Evolutionary conservation across 495 filamentous ascomycete species (phyloP).

Genomic region (Penicillium ochrochloron): DNA sequence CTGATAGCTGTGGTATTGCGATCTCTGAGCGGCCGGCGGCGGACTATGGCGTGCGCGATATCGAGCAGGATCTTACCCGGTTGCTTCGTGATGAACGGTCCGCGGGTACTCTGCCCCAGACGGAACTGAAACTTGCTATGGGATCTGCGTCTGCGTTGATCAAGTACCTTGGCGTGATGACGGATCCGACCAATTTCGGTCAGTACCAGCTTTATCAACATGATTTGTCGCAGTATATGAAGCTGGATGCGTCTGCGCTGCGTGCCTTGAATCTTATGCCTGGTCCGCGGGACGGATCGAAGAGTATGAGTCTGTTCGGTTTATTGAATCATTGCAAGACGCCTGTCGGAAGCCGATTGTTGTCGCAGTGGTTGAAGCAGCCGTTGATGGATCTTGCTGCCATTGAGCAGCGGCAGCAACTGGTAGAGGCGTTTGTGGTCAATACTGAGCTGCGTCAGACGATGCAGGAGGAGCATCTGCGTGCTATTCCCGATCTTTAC

Average conservation of each 20-base stretch:
- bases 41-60: constrained; percentile 90
- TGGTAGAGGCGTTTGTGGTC: constrained; percentile 93
- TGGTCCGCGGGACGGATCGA: constrained; percentile 88
- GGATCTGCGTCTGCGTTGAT: constrained; percentile 91
- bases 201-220: constrained; percentile 98
- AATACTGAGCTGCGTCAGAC: constrained; percentile 94
- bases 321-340: constrained; percentile 98
- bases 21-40: constrained; percentile 73
- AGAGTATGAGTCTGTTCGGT: constrained; percentile 97
- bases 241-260: constrained; percentile 91
- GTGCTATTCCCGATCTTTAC: constrained; percentile 93
- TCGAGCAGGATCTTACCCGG: constrained; percentile 91
- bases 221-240: constrained; percentile 97
- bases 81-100: constrained; percentile 84
- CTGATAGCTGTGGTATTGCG: constrained; percentile 89
- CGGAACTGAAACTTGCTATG: constrained; percentile 96
- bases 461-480: constrained; percentile 96
- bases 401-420: constrained; percentile 88
- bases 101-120: constrained; percentile 77
- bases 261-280: constrained; percentile 97
- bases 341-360: constrained; percentile 83
- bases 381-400: constrained; percentile 90
- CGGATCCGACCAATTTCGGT: constrained; percentile 91
- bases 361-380: constrained; percentile 98
- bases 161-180: constrained; percentile 91